phyloP scores from a whole-genome alignment of 352 stramenopile genomes.

The Saprolegnia diclina region DNA sequence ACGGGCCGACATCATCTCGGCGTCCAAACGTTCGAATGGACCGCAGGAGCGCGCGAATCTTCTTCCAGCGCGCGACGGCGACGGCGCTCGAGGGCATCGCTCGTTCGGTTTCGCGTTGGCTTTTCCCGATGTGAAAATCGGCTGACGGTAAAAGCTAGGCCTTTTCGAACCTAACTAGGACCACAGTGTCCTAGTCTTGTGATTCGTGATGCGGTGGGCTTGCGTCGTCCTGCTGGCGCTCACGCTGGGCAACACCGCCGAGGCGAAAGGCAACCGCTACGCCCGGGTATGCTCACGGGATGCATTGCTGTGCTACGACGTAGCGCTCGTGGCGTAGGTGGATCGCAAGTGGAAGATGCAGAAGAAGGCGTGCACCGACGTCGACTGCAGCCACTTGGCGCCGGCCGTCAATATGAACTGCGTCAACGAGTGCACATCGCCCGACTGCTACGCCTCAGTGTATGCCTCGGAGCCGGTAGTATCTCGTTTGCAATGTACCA shows the following conservation, averaged over 20 bases:
- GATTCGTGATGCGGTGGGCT: background rate
- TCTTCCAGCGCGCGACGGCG: slow-evolving; percentile 3
- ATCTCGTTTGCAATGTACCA: background rate
- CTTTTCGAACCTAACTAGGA: too few relatives aligned
- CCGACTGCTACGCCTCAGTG: slow-evolving; percentile 6
- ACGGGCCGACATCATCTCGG: background rate
- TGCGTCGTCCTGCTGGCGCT: background rate
- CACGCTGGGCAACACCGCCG: background rate
- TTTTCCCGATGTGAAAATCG: too few relatives aligned
- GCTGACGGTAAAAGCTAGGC: too few relatives aligned
- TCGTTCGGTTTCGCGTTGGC: too few relatives aligned
- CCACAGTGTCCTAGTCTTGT: background rate
- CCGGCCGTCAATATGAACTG: slow-evolving; percentile 23
- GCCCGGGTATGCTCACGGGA: background rate
- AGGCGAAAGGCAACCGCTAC: slow-evolving; percentile 18
- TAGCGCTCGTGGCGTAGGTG: slow-evolving; percentile 1
- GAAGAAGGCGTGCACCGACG: slow-evolving; percentile 12
- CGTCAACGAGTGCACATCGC: slow-evolving; percentile 17
- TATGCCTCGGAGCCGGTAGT: slow-evolving; percentile 20
- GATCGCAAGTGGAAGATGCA: slow-evolving; percentile 26
- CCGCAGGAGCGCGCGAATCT: background rate
- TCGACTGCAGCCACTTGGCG: slow-evolving; percentile 17
- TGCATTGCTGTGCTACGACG: background rate
- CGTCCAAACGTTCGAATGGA: background rate
- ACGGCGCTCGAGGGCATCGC: background rate